phyloP scores from a whole-genome alignment of 805 yeast species.

The Peterozyma xylosa region DNA sequence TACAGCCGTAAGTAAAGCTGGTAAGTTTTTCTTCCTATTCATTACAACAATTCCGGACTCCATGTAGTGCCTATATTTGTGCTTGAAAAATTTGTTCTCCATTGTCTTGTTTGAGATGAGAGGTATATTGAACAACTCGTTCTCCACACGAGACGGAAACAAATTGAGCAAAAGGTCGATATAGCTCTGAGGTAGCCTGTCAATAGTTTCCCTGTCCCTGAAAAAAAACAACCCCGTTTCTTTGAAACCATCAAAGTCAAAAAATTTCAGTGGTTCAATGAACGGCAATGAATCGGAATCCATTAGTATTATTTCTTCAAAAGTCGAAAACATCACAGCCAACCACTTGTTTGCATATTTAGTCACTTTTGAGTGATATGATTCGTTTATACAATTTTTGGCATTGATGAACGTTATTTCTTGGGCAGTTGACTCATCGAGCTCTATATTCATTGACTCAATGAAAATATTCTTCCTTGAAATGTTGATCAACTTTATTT shows the following conservation, averaged over 20 bases:
- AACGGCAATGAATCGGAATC: slow-evolving; percentile 46
- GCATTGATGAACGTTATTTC: slow-evolving; percentile 26
- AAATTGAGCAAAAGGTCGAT: slow-evolving; percentile 34
- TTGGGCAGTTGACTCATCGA: slow-evolving; percentile 19
- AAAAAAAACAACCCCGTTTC: slow-evolving; percentile 36
- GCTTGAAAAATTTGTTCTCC: slow-evolving; percentile 29
- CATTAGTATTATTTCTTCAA: slow-evolving; percentile 44
- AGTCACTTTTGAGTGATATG: slow-evolving; percentile 18
- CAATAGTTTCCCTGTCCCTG: slow-evolving; percentile 35
- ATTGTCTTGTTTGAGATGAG: slow-evolving; percentile 20
- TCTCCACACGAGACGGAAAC: slow-evolving; percentile 7
- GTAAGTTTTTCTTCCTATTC: slow-evolving; percentile 40
- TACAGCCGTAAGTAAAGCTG: slow-evolving; percentile 37
- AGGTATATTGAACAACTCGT: slow-evolving; percentile 22
- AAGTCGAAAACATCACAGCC: slow-evolving; percentile 51
- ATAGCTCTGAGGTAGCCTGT: slow-evolving; percentile 29
- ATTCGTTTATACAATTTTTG: slow-evolving; percentile 18
- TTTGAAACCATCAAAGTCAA: slow-evolving; percentile 26
- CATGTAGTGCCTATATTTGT: slow-evolving; percentile 35
- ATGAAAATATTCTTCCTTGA: slow-evolving; percentile 21
- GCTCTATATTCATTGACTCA: slow-evolving; percentile 9
- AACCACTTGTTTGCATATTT: slow-evolving; percentile 38
- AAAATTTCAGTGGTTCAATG: slow-evolving; percentile 27
- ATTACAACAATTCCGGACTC: slow-evolving; percentile 42
- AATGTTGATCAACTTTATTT: slow-evolving; percentile 24